Evolutionary conservation across 352 stramenopile species (phyloP).

Genomic region (Phytopythium litorale): DNA sequence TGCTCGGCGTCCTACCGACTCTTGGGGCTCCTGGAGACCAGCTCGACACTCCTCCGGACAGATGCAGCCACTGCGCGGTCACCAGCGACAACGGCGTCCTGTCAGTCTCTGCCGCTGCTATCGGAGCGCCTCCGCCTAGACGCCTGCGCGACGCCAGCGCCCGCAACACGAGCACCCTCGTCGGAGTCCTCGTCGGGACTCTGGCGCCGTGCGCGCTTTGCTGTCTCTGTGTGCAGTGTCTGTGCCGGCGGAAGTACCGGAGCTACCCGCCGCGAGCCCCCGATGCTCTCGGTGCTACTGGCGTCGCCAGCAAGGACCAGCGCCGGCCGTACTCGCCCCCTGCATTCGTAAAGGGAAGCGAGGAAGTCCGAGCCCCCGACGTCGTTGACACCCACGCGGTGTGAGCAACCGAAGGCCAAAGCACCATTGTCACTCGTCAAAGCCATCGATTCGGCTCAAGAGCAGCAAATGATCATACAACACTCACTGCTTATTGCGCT

Average conservation of each 20-base stretch:
- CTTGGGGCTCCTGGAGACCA: too few species aligned
- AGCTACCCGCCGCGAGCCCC: neutral
- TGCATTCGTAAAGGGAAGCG: neutral
- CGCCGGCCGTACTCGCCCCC: constrained; percentile 1
- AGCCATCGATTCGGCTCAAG: neutral
- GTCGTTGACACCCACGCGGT: neutral
- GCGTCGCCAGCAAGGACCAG: neutral
- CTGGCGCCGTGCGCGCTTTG: constrained; percentile 2
- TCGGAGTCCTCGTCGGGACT: neutral
- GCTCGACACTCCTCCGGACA: too few species aligned
- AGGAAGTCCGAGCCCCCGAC: neutral
- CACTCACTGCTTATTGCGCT: too few species aligned
- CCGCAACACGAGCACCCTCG: neutral
- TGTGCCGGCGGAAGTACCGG: constrained; percentile 4
- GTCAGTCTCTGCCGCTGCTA: neutral
- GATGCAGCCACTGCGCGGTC: too few species aligned
- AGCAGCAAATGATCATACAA: too few species aligned
- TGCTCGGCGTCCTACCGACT: too few species aligned
- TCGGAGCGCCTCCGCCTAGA: neutral
- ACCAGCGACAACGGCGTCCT: neutral
- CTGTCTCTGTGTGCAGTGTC: constrained; percentile 7
- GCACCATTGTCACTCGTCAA: neutral
- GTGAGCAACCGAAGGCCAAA: neutral
- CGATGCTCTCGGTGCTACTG: neutral
- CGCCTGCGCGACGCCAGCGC: neutral